Base-by-base conservation (phyloP, 768 basidiomycete genomes). In the Flagelloscypha sp. region DNA sequence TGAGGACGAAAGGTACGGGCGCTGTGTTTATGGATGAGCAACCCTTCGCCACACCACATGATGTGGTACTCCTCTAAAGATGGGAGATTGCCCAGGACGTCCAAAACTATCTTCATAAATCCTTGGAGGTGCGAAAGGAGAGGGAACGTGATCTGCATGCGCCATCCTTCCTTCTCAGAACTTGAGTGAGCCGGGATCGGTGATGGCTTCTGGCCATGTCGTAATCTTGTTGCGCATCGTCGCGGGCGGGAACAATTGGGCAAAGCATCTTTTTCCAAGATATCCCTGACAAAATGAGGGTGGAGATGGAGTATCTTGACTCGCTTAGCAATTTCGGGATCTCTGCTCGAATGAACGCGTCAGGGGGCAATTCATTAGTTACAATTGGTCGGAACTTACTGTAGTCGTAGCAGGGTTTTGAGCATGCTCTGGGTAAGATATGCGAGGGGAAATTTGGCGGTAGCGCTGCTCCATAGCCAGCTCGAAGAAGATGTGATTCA, bases 51-150 rank as follows among this genome's bases (percentile, higher is more conserved):
- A 22, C 54, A 61, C 70, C 69, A 73, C 24, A 64, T 63, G 39
- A 73, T 64, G 39, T 70, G 65, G 47, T 69, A 70, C 44, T 70
- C 65, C 10, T 60, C 63, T 8, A 73, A 53, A 35, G 68, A 63
- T 13, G 65, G 65, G 6, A 73, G 56, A 1, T 59, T 55, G 12
- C 56, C 55, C 13, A 73, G 58, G 13, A 68, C 62, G 17, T 70
- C 59, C 9, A 63, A 49, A 52, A 72, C 54, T 10, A n/a, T n/a
- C n/a, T n/a, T n/a, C n/a, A n/a, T n/a, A n/a, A n/a, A n/a, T n/a
- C n/a, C n/a, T n/a, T n/a, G n/a, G n/a, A n/a, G n/a, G n/a, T n/a
- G n/a, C n/a, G n/a, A n/a, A n/a, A n/a, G n/a, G n/a, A n/a, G n/a
- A n/a, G n/a, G n/a, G n/a, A n/a, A n/a, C n/a, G n/a, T n/a, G n/a